Percentiles rank a stretch among this genome's conserved stretches.
These are phyloP conservation scores for Zychaea mexicana DNA, from an alignment of 371 early-diverging fungal species.

Conservation along the genomic window DNA sequence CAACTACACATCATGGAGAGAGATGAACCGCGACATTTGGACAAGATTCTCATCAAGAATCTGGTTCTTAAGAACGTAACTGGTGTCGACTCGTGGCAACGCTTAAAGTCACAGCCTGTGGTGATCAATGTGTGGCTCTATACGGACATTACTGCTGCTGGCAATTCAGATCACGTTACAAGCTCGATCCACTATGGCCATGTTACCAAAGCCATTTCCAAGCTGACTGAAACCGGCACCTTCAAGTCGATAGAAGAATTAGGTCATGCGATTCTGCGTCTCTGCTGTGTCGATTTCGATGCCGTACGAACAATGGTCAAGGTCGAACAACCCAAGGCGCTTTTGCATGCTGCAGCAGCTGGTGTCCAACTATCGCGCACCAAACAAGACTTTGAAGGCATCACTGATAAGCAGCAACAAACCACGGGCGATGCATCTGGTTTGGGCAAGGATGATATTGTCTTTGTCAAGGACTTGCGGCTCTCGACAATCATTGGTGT, in stretches of 20 bases:
- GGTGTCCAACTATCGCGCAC: conserved; percentile 86
- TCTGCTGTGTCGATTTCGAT: conserved; percentile 61
- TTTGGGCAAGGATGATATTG: conserved; percentile 46
- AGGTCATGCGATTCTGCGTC: conserved; percentile 66
- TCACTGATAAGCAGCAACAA: conserved; percentile 6
- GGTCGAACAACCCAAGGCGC: conserved; percentile 89
- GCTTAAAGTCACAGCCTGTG: conserved; percentile 85
- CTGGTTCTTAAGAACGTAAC: conserved; percentile 83
- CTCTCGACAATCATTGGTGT: conserved; percentile 91
- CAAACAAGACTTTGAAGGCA: conserved; percentile 40
- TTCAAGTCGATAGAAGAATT: conserved; percentile 77
- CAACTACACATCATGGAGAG: background rate
- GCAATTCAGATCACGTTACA: conserved; percentile 73
- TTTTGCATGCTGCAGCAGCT: conserved; percentile 87
- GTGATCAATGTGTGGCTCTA: conserved; percentile 73
- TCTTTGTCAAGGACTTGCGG: conserved; percentile 82
- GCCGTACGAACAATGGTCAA: conserved; percentile 70
- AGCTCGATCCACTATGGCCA: conserved; percentile 86
- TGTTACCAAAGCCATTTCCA: conserved; percentile 75
- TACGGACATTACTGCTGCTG: conserved; percentile 78
- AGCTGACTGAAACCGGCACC: conserved; percentile 72
- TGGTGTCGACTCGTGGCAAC: conserved; percentile 95
- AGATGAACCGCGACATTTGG: conserved; percentile 33
- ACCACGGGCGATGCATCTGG: conserved; percentile 48
- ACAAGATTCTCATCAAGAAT: conserved; percentile 82